A percentile compares a stretch with the other conserved stretches of the same genome.
phyloP scores from a whole-genome alignment of 768 basidiomycete species.

The Ramaria rubella region DNA sequence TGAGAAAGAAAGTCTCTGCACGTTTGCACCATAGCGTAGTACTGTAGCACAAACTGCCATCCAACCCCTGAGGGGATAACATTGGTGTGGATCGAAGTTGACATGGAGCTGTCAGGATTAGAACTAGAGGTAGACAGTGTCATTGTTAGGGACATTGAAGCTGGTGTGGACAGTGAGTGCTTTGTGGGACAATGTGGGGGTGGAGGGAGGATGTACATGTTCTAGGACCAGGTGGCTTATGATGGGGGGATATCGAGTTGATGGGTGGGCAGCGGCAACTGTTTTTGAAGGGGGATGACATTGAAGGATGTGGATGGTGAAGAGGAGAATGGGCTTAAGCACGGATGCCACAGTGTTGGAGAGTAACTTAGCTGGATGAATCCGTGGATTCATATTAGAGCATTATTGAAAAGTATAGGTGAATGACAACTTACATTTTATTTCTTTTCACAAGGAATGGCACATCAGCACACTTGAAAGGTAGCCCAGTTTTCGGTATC shows the following conservation, averaged over 20 bases:
- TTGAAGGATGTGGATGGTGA: neutral
- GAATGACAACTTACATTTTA: no score
- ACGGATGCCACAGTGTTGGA: neutral
- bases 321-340: neutral
- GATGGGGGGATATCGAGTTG: neutral
- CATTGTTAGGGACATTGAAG: no score
- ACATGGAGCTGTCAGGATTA: neutral
- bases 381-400: no score
- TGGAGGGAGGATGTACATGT: neutral
- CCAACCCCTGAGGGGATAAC: constrained; percentile 92
- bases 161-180: neutral
- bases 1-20: constrained; percentile 99
- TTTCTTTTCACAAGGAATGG: no score
- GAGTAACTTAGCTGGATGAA: no score
- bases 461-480: no score
- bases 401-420: no score
- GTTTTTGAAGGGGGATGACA: neutral
- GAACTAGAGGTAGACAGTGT: neutral
- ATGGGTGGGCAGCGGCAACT: neutral
- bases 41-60: constrained; percentile 99
- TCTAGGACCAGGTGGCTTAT: neutral
- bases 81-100: constrained; percentile 39
- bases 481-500: no score
- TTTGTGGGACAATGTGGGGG: neutral
- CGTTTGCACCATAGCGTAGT: constrained; percentile 99